Conservation (phyloP, 805 yeast species). For the Ogataea nitratoaversa region DNA sequence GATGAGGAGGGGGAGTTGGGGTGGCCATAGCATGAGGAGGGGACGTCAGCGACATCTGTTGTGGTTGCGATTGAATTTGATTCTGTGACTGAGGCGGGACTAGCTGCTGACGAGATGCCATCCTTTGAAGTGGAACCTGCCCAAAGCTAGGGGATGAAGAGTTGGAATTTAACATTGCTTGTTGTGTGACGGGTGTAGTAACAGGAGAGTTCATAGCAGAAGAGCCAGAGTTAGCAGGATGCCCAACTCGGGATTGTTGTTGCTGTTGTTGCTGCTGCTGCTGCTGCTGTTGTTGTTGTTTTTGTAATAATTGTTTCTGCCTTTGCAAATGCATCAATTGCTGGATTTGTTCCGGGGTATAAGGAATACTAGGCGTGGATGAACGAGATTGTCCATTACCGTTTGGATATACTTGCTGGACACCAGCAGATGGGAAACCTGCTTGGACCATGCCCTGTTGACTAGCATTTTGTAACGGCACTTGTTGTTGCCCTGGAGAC, state of each 20-base stretch:
- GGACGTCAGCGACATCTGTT: neutral
- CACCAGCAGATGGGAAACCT: neutral
- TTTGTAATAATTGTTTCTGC: constrained; percentile 45
- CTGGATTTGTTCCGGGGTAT: constrained; percentile 58
- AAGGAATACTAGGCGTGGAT: constrained; percentile 52
- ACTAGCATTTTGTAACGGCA: neutral
- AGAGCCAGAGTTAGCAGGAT: constrained; percentile 6
- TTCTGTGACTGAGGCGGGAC: constrained; percentile 16
- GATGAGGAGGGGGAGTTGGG: constrained; percentile 10
- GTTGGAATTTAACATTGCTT: constrained; percentile 12
- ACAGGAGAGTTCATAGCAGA: constrained; percentile 13
- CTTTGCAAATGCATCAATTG: constrained; percentile 50
- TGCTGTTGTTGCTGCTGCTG: constrained; percentile 25
- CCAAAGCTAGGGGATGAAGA: constrained; percentile 10
- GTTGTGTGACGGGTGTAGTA: constrained; percentile 20
- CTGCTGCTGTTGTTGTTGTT: constrained; percentile 33
- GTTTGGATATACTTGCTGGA: constrained; percentile 10
- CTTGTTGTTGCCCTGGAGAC: neutral
- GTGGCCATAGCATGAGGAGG: neutral
- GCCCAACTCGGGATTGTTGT: constrained; percentile 9
- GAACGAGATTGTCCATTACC: constrained; percentile 28
- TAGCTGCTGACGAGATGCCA: constrained; percentile 5
- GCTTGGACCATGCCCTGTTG: neutral
- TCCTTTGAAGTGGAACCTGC: constrained; percentile 13
- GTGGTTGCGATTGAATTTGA: constrained; percentile 6